A percentile compares a stretch with the other conserved stretches of the same genome.
These are phyloP conservation scores for Hirsutella minnesotensis DNA, from an alignment of 2,329 filamentous ascomycete species.

Conservation along the genomic window DNA sequence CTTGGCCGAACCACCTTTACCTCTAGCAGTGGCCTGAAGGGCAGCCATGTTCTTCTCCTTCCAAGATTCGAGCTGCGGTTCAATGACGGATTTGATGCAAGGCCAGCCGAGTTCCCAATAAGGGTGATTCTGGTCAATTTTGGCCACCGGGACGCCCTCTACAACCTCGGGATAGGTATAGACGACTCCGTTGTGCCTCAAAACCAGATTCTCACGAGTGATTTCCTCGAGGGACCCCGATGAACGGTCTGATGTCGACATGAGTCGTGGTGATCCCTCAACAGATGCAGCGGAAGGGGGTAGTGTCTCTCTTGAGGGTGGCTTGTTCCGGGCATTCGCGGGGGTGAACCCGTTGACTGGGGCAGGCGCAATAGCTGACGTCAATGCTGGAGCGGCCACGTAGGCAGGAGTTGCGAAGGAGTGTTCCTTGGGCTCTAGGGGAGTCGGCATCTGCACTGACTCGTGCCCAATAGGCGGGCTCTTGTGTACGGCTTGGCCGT, in stretches of 20 bases:
- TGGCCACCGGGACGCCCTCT: constrained; percentile 38
- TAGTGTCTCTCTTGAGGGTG: constrained; percentile 15
- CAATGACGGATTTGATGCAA: constrained; percentile 28
- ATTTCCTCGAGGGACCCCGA: constrained; percentile 21
- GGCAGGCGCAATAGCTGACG: background rate
- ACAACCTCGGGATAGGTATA: constrained; percentile 41
- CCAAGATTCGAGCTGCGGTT: constrained; percentile 34
- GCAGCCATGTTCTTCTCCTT: constrained; percentile 31
- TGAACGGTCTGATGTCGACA: constrained; percentile 4
- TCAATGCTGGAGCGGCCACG: background rate
- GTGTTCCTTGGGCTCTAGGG: constrained; percentile 13
- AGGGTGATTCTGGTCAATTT: constrained; percentile 35
- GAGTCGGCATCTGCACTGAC: constrained; percentile 14
- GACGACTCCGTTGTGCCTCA: constrained; percentile 35
- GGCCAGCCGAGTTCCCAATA: constrained; percentile 47
- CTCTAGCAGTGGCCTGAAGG: constrained; percentile 17
- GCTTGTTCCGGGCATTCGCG: constrained; percentile 16
- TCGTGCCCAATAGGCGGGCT: constrained; percentile 8
- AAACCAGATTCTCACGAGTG: constrained; percentile 28
- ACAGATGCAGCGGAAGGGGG: constrained; percentile 15
- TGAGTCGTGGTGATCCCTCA: constrained; percentile 15
- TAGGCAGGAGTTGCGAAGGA: background rate
- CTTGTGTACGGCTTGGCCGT: constrained; percentile 3
- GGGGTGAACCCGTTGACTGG: constrained; percentile 17
- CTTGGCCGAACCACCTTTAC: constrained; percentile 27